Base-by-base conservation (phyloP, 768 basidiomycete species). In the Russula dissimulans region DNA sequence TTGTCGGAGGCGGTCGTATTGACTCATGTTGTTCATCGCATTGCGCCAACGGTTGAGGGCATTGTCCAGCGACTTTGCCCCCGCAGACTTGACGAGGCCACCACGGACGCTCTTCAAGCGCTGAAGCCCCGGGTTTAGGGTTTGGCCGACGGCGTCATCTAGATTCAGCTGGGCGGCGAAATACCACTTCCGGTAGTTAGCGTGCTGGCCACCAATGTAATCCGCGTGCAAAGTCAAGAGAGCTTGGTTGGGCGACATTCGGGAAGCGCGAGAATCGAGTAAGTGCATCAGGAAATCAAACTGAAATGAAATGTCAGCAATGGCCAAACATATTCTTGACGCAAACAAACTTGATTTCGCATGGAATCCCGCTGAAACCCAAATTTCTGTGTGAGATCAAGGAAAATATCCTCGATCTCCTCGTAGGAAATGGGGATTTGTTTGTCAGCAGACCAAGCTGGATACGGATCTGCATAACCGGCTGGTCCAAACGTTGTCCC, bases 171-270 rank as follows among this genome's bases (percentile, higher is more conserved):
- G 97, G 12, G 95, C 94, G 41, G 97, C 97, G 72, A 98, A 99
- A 72, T 99, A 99, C 97, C 97, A 98, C 74, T 98, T 97, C 72
- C 97, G 89, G 73, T 98, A 98, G 77, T 98, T 98, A 67, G 97
- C 97, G 70, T 98, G 90, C 69, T 93, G 91, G 48, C 97, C 97
- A 58, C 97, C 97, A 62, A 99, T 97, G 74, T 98, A 99, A 74
- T 99, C 95, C 55, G 95, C 95, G 71, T 99, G 97, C 26, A 99
- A 81, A 41, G 97, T 98, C 63, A 97, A 80, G 48, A 99, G 82
- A 3, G 97, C 97, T 69, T 97, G 95, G 71, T 89, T 89, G 11
- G 97, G 94, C 8, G 90, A 84, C 95, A 98, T 98, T 63, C 97
- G 88, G 22, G 95, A 97, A n/a, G 95, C 91, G 60, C 91, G 85